Conservation (phyloP, 306 rosid species). For the Quercus rubra region DNA sequence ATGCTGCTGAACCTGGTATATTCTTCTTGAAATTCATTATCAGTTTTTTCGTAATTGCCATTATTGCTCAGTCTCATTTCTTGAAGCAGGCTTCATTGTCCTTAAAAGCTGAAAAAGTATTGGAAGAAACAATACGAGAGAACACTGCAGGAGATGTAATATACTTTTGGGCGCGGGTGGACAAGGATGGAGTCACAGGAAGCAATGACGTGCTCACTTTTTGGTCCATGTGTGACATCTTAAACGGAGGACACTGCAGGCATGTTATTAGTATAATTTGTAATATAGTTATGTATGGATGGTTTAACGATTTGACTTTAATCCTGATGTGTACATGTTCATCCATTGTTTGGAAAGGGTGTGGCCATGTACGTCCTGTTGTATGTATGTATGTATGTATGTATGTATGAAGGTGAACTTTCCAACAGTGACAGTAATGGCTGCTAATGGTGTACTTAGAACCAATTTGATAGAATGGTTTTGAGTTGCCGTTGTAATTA, state of each 20-base stretch:
- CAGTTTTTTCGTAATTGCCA: neutral
- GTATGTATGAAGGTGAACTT: neutral
- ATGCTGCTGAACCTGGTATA: neutral
- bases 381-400: neutral
- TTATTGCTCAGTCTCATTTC: constrained; percentile 29
- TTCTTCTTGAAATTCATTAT: neutral
- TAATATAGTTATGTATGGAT: neutral
- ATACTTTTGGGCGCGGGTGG: constrained; percentile 82
- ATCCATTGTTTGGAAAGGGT: neutral
- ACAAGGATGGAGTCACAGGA: constrained; percentile 45
- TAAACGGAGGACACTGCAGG: constrained; percentile 95
- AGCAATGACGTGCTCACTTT: constrained; percentile 60
- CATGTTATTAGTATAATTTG: constrained; percentile 16
- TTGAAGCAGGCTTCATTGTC: constrained; percentile 66
- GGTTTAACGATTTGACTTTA: neutral
- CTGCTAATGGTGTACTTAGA: constrained; percentile 10
- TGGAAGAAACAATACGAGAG: constrained; percentile 64
- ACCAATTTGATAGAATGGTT: neutral
- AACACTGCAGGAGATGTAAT: constrained; percentile 66
- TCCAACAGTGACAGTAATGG: neutral
- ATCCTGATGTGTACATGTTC: neutral
- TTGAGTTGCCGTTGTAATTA: constrained; percentile 1
- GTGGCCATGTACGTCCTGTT: neutral
- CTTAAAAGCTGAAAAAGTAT: constrained; percentile 58
- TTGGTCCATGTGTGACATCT: constrained; percentile 94